A percentile compares a stretch with the other conserved stretches of the same genome.
Evolutionary conservation across 2,329 filamentous ascomycete genomes (phyloP).

Genomic region (Berkeleyomyces basicola): DNA sequence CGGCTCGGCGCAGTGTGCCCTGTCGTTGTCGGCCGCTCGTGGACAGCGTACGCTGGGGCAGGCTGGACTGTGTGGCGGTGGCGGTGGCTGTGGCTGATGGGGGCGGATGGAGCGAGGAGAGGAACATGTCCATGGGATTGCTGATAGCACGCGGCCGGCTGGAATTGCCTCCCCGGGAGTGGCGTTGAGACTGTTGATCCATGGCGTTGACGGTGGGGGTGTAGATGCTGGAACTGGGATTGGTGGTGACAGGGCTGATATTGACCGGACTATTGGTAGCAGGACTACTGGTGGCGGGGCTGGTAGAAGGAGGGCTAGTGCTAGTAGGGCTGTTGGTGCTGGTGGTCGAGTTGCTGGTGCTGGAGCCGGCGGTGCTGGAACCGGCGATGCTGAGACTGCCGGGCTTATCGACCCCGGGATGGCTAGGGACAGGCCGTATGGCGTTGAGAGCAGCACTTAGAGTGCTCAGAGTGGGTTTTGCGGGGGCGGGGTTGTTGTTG

Average conservation of each 20-base stretch:
- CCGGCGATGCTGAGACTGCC: neutral
- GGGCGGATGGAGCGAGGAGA: neutral
- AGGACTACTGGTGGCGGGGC: no score
- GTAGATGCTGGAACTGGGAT: neutral
- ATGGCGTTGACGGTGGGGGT: neutral
- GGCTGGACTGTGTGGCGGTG: neutral
- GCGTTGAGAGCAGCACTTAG: neutral
- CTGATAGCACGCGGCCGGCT: neutral
- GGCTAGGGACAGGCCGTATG: neutral
- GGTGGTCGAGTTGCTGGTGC: neutral
- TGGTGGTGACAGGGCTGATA: no score
- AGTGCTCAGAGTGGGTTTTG: no score
- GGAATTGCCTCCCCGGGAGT: neutral
- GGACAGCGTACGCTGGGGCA: neutral
- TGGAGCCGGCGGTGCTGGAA: neutral
- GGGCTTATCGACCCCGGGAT: neutral
- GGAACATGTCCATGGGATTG: neutral
- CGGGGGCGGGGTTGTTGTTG: no score
- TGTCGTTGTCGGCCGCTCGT: neutral
- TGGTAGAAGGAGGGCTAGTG: no score
- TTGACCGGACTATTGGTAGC: no score
- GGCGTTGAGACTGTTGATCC: neutral
- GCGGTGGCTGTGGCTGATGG: neutral
- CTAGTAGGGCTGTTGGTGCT: neutral
- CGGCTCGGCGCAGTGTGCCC: slow-evolving; percentile 1